Percentiles rank a stretch among this genome's conserved stretches.
phyloP scores from a whole-genome alignment of 164 flowering plant species.

The Vitis vinifera region ASM3070453v1 NC_081806.1:1169501-1170000 shows the following conservation, averaged over 20 bases:
- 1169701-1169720: conserved; percentile 65
- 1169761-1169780: conserved; percentile 86
- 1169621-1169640: conserved; percentile 63
- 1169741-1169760: conserved; percentile 54
- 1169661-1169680: conserved; percentile 75
- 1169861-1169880: neutral
- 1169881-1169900: no score
- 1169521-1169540: neutral
- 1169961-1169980: no score
- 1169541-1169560: neutral
- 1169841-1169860: neutral
- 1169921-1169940: no score
- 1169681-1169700: conserved; percentile 76
- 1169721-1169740: conserved; percentile 73
- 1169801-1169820: conserved; percentile 95
- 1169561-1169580: neutral
- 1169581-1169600: conserved; percentile 1
- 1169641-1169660: conserved; percentile 76
- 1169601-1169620: neutral
- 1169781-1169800: conserved; percentile 93
- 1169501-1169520: conserved; percentile 7
- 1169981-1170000: no score
- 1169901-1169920: no score
- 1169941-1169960: no score
- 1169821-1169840: conserved; percentile 2